Base-by-base conservation (phyloP, 768 basidiomycete genomes). In the Mycena sanguinolenta region DNA sequence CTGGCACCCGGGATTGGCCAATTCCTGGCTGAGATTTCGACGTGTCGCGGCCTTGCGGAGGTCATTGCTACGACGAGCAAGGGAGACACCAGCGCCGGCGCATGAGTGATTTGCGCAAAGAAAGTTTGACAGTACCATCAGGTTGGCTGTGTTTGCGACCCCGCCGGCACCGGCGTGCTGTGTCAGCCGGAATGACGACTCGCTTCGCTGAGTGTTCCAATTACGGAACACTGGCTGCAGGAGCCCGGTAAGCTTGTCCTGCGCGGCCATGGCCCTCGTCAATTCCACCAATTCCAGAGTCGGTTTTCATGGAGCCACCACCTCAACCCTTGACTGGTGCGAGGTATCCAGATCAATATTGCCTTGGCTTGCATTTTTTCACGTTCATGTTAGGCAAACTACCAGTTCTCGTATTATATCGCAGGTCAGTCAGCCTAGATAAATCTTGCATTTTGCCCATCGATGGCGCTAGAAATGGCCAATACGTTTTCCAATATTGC, bases 401-500 rank as follows among this genome's bases (percentile, higher is more conserved):
- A 95, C 79, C 90, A 92, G 76, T 92, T 93, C 79, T 89, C 91
- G 4, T 87, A 87, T 19, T 93, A 92, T 76, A 86, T 95, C 58
- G 93, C 93, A 30, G 72, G 72, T 69, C 10, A 16, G 54, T 1
- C 25, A 6, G 10, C 30, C 13, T 54, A 21, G 8, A 9, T 27
- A 34, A 14, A 13, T 5, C 12, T 28, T 44, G 36, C 44, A 49
- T 34, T 36, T 25, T 59, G 21, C 8, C 17, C 19, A 10, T 28
- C 14, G 21, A 6, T 55, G 25, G 12, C 10, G n/a, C n/a, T 38
- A 70, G 94, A 95, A 77, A 87, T 91, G 78, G 87, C 89, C 59
- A 95, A 94, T 79, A 87, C 90, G 0, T 83, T 92, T 67, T 93
- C 92, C 13, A 95, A 94, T 75, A 69, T 93, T 23, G 86, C 90